Evolutionary conservation across 169 alveolate species (phyloP), one percentile per base, ranked within the genome.

Genomic region (Miamiensis avidus): DNA sequence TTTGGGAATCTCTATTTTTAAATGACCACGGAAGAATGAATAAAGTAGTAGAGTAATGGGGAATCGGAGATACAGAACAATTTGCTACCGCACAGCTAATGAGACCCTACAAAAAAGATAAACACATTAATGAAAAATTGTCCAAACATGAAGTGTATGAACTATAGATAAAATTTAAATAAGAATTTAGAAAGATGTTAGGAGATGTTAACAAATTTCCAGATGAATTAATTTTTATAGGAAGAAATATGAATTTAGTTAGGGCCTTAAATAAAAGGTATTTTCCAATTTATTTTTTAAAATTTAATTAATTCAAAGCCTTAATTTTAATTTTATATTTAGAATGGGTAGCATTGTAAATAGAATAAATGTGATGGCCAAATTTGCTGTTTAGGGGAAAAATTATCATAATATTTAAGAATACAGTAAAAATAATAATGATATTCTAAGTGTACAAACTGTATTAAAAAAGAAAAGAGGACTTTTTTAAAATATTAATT

Each of bases 241-340:
- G 81, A 65, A 86, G 90, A 75, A 86, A 86, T 81, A 86, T 86
- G 90, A 86, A 86, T 81, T 76, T 86, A 34, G 90, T 86, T 30
- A 74, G 90, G 49, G 65, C 86, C 75, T 78, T 86, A 0, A 86
- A 86, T 65, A 86, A 86, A 75, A 86, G 81, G 65, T 74, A 78
- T 31, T 83, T 86, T 29, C 65, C 83, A 30, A 49, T 49, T 11
- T 11, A 49, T 49, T 49, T 49, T 20, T 49, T 49, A 49, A 49
- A 49, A 49, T 49, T 49, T 49, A 49, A 49, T 11, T 20, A 49
- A 49, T 49, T 49, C 20, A 11, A 49, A 49, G 4, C 20, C 20
- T 49, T 49, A 49, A 49, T 49, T 11, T 49, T 49, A 11, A 11
- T 49, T 49, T 49, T 11, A 49, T 49, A 49, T 49, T 49, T 49